Evolutionary conservation across 1,284 basidiomycete genomes (phyloP), one percentile per base, ranked within the genome.

Genomic region (Fomitopsis palustris): DNA sequence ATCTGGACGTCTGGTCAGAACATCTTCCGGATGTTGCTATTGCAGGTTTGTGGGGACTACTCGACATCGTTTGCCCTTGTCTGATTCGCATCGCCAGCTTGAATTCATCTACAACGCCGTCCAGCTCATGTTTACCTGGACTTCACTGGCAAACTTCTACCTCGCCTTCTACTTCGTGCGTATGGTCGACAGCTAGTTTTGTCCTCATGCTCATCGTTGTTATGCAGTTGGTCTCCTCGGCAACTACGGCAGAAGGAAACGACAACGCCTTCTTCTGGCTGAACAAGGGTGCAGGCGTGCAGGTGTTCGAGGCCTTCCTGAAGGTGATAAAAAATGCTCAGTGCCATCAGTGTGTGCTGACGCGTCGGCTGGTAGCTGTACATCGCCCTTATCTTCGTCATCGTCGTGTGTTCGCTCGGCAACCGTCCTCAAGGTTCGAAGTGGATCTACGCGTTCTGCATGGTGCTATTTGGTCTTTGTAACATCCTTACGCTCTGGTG

Each of bases 1-100:
- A 92, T 96, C 64, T 95, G 92, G 90, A 87, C 90, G 0, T 93
- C 91, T n/a, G 94, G 94, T 2, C 94, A 96, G 71, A 83, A 84
- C 67, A 86, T 93, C 73, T 86, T 95, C 77, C 82, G 94, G 62
- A 95, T 91, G 79, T 81, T 94, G 61, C 67, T 87, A 56, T 80
- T 96, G n/a, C 88, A 86, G 75, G 81, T 88, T 60, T 63, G 8
- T 54, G 35, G 1, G 7, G 33, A 8, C 19, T 41, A 9, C 25
- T 14, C 38, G 29, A n/a, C 23, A 10, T 39, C 6, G 17, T 21
- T 4, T n/a, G n/a, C n/a, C n/a, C n/a, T n/a, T 52, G n/a, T 25
- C 10, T 47, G 25, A 47, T 16, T 21, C 29, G 56, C 41, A 45
- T 19, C 9, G 56, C 23, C 65, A 88, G 79, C 72, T 93, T 60